Evolutionary conservation across 306 rosid genomes (phyloP), one percentile per base, ranked within the genome.

Genomic region (Castanopsis chinensis): DNA sequence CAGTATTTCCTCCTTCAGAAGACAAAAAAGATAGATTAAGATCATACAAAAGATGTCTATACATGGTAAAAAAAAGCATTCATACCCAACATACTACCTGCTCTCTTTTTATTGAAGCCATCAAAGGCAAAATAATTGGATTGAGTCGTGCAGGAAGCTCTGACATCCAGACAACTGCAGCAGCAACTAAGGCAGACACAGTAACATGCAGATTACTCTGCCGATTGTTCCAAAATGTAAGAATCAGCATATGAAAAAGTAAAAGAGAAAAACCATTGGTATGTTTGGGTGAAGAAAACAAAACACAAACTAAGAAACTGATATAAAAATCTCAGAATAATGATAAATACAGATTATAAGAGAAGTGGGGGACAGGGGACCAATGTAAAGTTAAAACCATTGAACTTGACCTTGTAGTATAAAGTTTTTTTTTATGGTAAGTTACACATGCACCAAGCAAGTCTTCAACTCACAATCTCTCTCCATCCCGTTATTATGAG

Each of bases 121-220:
- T 95, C 88, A 95, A 86, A 71, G 99, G 99, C 88, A 91, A 86
- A 82, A 95, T 95, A 55, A 95, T 86, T 55, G 99, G 98, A 77
- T 86, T 95, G 69, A 95, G 96, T 19, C 96, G 89, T 32, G 94
- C 76, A 57, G 99, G 98, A 80, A 90, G 94, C 76, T 91, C 97
- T 58, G 92, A 91, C 96, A 95, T 92, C 99, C 98, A 95, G 68
- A 95, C 97, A 85, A 92, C 93, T 28, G 98, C 92, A 74, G 98
- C 97, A 58, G 98, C 99, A 91, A 86, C 89, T 45, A 93, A 85
- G 79, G 99, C 91, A 76, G 99, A 83, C 49, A 95, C 99, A 49
- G 94, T 85, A 78, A 95, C 88, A 82, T 95, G 99, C 84, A 95
- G 82, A 84, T 91, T 92, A 87, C 88, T 90, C 99, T 95, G 97